Conservation (phyloP, 1,284 basidiomycete species). For the Ceratobasidium sp. region DNA sequence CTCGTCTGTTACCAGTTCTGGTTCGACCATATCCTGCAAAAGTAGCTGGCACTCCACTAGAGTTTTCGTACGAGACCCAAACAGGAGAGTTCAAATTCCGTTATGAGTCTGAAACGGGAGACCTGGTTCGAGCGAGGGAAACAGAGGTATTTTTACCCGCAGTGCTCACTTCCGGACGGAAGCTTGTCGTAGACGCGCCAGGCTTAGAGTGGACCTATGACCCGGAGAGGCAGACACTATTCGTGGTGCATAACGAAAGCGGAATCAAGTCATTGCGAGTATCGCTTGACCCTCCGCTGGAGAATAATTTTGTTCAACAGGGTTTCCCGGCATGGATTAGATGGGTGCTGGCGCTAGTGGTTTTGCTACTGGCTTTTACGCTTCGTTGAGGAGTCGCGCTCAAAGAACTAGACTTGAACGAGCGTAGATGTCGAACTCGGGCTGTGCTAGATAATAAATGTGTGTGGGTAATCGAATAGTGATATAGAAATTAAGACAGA, state of each 20-base stretch:
- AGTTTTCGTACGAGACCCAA: constrained; percentile 74
- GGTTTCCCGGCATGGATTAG: background rate
- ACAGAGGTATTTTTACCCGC: constrained; percentile 85
- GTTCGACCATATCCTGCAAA: constrained; percentile 83
- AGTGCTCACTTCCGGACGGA: constrained; percentile 61
- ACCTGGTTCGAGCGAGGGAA: constrained; percentile 57
- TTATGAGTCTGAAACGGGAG: constrained; percentile 58
- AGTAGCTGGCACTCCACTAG: constrained; percentile 71
- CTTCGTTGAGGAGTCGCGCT: too few species aligned
- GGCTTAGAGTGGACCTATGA: constrained; percentile 57
- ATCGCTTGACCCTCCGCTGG: constrained; percentile 60
- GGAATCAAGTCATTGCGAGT: constrained; percentile 59
- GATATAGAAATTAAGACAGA: too few species aligned
- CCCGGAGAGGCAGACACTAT: constrained; percentile 68
- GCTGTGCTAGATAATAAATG: too few species aligned
- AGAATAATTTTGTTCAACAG: constrained; percentile 36
- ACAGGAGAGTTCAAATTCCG: constrained; percentile 66
- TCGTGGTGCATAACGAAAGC: constrained; percentile 58
- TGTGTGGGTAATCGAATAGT: too few species aligned
- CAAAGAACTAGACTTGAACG: too few species aligned
- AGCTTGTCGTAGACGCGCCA: constrained; percentile 64
- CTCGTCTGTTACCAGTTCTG: constrained; percentile 74
- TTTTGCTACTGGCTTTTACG: background rate
- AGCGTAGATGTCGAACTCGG: too few species aligned
- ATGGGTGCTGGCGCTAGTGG: constrained; percentile 12